Conservation (phyloP, 441 rosid genomes). For the Syzygium syzygioides region DNA sequence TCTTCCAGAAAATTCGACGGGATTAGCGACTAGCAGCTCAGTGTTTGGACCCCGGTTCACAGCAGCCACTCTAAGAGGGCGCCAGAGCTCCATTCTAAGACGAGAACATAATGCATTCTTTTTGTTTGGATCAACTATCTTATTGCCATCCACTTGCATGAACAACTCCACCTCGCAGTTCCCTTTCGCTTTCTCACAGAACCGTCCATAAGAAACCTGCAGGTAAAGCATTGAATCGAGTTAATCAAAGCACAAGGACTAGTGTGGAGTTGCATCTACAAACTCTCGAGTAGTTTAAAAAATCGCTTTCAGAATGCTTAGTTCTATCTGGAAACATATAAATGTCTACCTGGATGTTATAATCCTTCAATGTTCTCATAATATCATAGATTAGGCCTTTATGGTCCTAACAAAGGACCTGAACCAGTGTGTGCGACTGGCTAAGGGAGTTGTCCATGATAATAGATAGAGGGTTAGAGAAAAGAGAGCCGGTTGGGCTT, state of each 20-base stretch:
- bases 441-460: constrained; percentile 48
- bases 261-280: not conserved
- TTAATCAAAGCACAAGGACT: not conserved
- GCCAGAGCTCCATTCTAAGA: constrained; percentile 49
- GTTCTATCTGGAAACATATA: not conserved
- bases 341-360: constrained; percentile 46
- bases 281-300: not conserved
- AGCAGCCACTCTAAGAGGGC: constrained; percentile 52
- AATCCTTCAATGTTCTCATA: constrained; percentile 68
- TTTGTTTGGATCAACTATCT: constrained; percentile 48
- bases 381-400: constrained; percentile 66
- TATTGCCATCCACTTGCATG: constrained; percentile 59
- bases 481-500: constrained; percentile 24
- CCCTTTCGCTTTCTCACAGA: constrained; percentile 30
- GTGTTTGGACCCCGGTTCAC: constrained; percentile 59
- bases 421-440: constrained; percentile 52
- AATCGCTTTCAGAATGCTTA: not conserved
- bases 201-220: constrained; percentile 59
- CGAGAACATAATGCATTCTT: constrained; percentile 46
- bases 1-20: constrained; percentile 56
- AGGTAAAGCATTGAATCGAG: not conserved
- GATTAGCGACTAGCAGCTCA: constrained; percentile 64
- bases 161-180: constrained; percentile 56
- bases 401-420: constrained; percentile 54
- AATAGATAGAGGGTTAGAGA: constrained; percentile 26